phyloP scores from a whole-genome alignment of 495 filamentous ascomycete species.

The Pseudomonodictys pantanalensis region DNA sequence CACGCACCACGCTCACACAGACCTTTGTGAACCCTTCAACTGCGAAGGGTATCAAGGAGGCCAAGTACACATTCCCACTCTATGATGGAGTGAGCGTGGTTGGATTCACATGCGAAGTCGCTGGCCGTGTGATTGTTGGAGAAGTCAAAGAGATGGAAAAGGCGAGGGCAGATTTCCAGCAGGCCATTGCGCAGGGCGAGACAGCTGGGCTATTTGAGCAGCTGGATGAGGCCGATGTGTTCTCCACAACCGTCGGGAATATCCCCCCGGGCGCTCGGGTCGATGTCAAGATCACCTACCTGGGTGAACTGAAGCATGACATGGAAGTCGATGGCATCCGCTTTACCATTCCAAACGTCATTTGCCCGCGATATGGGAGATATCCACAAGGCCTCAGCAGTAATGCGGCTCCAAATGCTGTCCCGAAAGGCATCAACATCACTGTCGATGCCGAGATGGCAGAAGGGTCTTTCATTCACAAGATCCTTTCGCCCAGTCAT shows the following conservation, averaged over 20 bases:
- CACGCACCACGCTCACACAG: constrained; percentile 59
- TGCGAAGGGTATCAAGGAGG: constrained; percentile 47
- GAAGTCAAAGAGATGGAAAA: constrained; percentile 60
- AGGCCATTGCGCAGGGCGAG: constrained; percentile 55
- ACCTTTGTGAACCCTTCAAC: constrained; percentile 55
- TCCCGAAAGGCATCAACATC: constrained; percentile 51
- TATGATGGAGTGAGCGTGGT: constrained; percentile 66
- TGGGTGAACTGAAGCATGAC: constrained; percentile 67
- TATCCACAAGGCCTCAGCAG: constrained; percentile 39
- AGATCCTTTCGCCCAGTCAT: constrained; percentile 64
- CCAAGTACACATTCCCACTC: constrained; percentile 64
- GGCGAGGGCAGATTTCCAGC: constrained; percentile 53
- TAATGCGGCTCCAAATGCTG: constrained; percentile 12
- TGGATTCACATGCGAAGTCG: constrained; percentile 57
- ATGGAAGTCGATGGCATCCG: constrained; percentile 59
- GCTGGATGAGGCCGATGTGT: constrained; percentile 58
- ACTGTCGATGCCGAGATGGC: constrained; percentile 60
- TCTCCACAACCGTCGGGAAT: constrained; percentile 63
- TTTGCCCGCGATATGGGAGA: constrained; percentile 62
- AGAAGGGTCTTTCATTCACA: constrained; percentile 53
- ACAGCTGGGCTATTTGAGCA: constrained; percentile 63
- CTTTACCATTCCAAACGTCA: constrained; percentile 61
- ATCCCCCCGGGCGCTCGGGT: constrained; percentile 54
- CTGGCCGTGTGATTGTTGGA: constrained; percentile 50
- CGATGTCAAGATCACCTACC: constrained; percentile 58